Evolutionary conservation across 1,284 basidiomycete species (phyloP), one percentile per base, ranked within the genome.

Genomic region (Xerocomus nothofagi): DNA sequence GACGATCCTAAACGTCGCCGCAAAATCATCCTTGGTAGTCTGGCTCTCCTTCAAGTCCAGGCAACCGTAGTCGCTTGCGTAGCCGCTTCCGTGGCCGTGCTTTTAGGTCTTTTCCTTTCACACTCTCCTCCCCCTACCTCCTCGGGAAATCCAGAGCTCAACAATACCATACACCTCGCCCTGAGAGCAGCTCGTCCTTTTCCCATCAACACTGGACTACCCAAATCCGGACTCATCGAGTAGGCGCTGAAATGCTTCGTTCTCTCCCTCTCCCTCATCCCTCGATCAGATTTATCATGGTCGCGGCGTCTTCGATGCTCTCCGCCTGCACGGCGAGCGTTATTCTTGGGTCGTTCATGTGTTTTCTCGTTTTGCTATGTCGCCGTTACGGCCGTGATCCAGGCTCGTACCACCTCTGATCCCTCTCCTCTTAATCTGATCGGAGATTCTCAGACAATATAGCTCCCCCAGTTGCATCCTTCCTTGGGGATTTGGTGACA

Each of bases 341-440:
- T 3, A 64, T 94, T 3, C 79, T 98, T 1, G 96, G 96, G 2
- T 89, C 87, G 1, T 97, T 98, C 70, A 97, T 98, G 93, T 93
- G 89, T 62, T 74, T 76, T 7, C 78, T 98, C 20, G 83, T 98
- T 33, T 78, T 98, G 18, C 54, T 91, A 3, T 93, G 93, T 65
- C 75, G 92, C 40, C 80, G 76, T 60, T 81, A 80, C 47, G 82
- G 86, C 3, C 79, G 88, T 34, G 89, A 99, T 69, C 96, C 95
- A 47, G 94, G 92, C 86, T 61, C 51, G 77, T 61, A 10, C 27
- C 17, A 10, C 36, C 31, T 1, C 17, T 10, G 0, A 36, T 3
- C 5, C 9, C 29, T 37, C 31, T 30, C 15, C 33, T 30, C 17
- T 30, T 26, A 6, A 15, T 23, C 40, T 50, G 15, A 52, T 33